Evolutionary conservation across 371 early-diverging fungal species (phyloP), one percentile per base, ranked within the genome.

Genomic region (Mucor velutinosus): DNA sequence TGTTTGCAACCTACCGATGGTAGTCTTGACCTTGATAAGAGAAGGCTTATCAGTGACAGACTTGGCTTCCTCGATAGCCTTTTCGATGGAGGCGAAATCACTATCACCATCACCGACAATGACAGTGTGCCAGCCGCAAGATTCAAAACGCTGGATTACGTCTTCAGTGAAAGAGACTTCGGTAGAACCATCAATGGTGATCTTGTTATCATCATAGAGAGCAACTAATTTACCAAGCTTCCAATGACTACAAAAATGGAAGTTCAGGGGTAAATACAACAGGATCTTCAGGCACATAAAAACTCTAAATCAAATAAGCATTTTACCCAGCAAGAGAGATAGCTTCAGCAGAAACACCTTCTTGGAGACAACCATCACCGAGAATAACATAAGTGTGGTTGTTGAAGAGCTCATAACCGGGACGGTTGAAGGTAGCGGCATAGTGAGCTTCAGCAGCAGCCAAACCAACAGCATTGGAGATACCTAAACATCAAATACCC

Each of bases 311-410:
- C 17, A 41, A 41, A 41, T 41, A 41, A 41, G 41, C 41, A 77
- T 35, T 35, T 78, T 88, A 93, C 89, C 99, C 99, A 57, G 99
- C 99, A 66, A 99, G 87, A 8, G 99, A 96, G 72, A 89, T 87
- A n/a, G 99, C 97, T 82, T 99, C 99, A 43, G 94, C 88, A 43
- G 93, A 82, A 25, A 99, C 95, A 84, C 99, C 99, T 86, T 99
- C 99, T 82, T 99, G 99, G 70, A 98, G 83, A 86, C 99, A 99
- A 47, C 99, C 99, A 80, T 99, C 99, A 73, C 99, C 99, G 47
- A 92, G 79, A 57, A 99, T 89, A 72, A 90, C 88, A 68, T 90
- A 99, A 33, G 95, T 95, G 72, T 91, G 77, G 85, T 95, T 94
- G 80, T 92, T 86, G 74, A 98, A 86, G 27, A 98, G 76, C 21